These are phyloP conservation scores for Metroxylon sagu DNA, from an alignment of 176 grass and related monocot genomes.

Conservation along the genomic window DNA sequence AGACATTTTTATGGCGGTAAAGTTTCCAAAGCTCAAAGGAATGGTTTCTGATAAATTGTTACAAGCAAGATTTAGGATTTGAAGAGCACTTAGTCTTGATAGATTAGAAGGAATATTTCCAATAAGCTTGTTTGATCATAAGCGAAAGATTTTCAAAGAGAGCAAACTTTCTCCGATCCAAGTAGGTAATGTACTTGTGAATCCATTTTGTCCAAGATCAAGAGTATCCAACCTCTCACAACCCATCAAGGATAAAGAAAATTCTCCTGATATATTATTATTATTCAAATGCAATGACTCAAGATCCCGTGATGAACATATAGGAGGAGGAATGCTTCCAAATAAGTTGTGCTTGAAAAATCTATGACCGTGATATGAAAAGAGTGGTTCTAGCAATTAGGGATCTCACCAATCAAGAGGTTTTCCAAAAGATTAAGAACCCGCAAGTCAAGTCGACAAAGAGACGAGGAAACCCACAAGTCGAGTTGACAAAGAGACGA, in stretches of 20 bases:
- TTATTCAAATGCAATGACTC: no score
- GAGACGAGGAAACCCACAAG: no score
- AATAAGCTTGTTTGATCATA: conserved; percentile 21
- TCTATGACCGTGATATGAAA: not conserved
- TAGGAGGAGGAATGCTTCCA: not conserved
- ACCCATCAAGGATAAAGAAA: not conserved
- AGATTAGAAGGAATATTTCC: conserved; percentile 22
- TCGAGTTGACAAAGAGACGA: no score
- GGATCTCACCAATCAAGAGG: not conserved
- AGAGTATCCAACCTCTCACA: not conserved
- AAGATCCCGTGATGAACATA: no score
- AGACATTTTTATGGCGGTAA: no score
- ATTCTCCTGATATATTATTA: not conserved
- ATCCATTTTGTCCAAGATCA: conserved; percentile 12
- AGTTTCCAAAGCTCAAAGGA: not conserved
- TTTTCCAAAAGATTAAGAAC: not conserved
- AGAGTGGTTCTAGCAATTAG: not conserved
- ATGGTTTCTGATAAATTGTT: conserved; percentile 16
- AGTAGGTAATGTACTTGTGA: conserved; percentile 1
- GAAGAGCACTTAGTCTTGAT: conserved; percentile 2
- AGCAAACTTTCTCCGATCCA: conserved; percentile 5
- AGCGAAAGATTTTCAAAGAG: not conserved
- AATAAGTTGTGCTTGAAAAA: not conserved
- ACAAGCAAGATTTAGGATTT: not conserved
- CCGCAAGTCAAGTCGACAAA: no score